Percentiles rank a stretch among this genome's conserved stretches.
These are phyloP conservation scores for Aspergillus sp. DNA, from an alignment of 2,329 filamentous ascomycete genomes.

Conservation along the genomic window DNA sequence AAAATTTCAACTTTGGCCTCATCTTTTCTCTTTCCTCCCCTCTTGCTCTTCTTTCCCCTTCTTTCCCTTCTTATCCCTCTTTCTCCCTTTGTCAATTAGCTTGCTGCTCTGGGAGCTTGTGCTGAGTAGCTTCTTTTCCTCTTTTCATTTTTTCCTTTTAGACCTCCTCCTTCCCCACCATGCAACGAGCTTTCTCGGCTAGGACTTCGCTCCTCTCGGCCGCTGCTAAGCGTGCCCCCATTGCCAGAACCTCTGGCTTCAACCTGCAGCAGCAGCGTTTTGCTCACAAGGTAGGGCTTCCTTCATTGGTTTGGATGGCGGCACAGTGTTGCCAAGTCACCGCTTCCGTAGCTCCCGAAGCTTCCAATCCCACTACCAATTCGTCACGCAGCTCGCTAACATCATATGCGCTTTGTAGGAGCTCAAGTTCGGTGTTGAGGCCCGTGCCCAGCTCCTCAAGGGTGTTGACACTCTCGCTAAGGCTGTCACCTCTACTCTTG, in stretches of 20 bases:
- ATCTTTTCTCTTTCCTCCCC: conserved; percentile 25
- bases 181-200: conserved; percentile 92
- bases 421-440: conserved; percentile 96
- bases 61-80: conserved; percentile 22
- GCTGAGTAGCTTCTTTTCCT: conserved; percentile 18
- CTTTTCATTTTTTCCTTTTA: conserved; percentile 16
- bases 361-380: not conserved
- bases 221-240: conserved; percentile 48
- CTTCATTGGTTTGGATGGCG: not conserved
- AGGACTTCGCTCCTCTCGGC: conserved; percentile 70
- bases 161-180: conserved; percentile 44
- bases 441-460: conserved; percentile 73
- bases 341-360: conserved; percentile 16
- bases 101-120: conserved; percentile 29
- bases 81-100: conserved; percentile 15
- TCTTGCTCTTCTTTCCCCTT: conserved; percentile 11
- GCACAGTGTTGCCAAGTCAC: conserved; percentile 1
- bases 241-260: conserved; percentile 56
- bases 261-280: conserved; percentile 85
- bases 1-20: conserved; percentile 37
- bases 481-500: conserved; percentile 91
- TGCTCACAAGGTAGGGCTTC: conserved; percentile 76
- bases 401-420: conserved; percentile 50
- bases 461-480: conserved; percentile 96
- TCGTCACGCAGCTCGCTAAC: conserved; percentile 21